These are phyloP conservation scores for Coemansia sp. DNA, from an alignment of 192 early-diverging fungal species.

Conservation along the genomic window DNA sequence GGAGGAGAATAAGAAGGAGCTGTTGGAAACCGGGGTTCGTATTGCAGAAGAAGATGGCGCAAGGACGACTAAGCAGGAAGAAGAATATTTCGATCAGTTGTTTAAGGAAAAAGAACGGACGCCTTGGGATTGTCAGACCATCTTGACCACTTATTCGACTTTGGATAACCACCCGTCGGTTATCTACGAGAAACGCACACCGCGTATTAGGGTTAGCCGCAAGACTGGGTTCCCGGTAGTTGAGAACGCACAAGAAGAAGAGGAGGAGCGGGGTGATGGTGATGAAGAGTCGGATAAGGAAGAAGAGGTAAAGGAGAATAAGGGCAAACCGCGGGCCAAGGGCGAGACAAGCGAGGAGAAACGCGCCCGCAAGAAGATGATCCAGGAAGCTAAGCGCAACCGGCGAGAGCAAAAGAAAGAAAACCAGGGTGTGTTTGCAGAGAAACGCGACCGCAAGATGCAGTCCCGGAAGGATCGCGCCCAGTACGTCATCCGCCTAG, in stretches of 20 bases:
- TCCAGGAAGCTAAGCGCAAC: constrained; percentile 74
- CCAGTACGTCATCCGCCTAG: constrained; percentile 40
- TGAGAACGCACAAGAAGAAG: constrained; percentile 27
- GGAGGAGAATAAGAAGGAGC: constrained; percentile 49
- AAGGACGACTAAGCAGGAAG: constrained; percentile 34
- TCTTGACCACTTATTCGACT: constrained; percentile 89
- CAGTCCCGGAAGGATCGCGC: constrained; percentile 54
- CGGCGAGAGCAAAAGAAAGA: constrained; percentile 52
- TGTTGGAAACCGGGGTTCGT: constrained; percentile 26
- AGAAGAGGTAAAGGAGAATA: constrained; percentile 53
- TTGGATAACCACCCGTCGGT: constrained; percentile 88
- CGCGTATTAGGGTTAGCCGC: constrained; percentile 67
- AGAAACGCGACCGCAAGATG: constrained; percentile 42
- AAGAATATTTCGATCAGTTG: constrained; percentile 52
- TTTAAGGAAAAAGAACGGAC: constrained; percentile 60
- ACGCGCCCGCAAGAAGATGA: constrained; percentile 79
- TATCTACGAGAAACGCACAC: constrained; percentile 67
- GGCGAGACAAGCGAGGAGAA: constrained; percentile 92
- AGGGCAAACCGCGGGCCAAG: constrained; percentile 71
- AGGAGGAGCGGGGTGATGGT: constrained; percentile 27
- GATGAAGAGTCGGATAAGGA: constrained; percentile 16
- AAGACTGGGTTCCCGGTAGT: constrained; percentile 73
- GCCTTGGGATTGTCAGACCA: constrained; percentile 90
- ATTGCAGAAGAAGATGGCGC: constrained; percentile 31
- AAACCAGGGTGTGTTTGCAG: constrained; percentile 39